Evolutionary conservation across 257 asterid genomes (phyloP).

Genomic region (Haberlea rhodopensis): DNA sequence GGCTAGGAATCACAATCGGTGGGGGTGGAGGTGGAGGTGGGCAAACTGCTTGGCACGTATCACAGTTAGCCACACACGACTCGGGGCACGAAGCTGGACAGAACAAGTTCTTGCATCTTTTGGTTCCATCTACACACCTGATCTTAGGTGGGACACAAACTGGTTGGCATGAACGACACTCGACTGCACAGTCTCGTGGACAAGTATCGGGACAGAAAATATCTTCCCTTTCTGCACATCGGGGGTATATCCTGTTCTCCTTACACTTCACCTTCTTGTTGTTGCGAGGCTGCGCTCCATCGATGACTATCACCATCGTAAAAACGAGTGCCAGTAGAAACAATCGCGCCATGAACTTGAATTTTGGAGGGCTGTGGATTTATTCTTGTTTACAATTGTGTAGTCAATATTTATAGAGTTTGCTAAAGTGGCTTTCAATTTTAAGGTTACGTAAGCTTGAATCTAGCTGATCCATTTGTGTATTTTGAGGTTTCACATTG

Average conservation of each 20-base stretch:
- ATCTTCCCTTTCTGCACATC: constrained; percentile 32
- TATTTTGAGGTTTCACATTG: constrained; percentile 6
- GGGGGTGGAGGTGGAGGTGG: constrained; percentile 29
- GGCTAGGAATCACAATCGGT: constrained; percentile 10
- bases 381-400: not conserved
- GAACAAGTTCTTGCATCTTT: constrained; percentile 15
- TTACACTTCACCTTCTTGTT: constrained; percentile 50
- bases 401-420: constrained; percentile 28
- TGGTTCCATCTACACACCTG: constrained; percentile 28
- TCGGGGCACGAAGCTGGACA: constrained; percentile 39
- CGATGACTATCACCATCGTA: constrained; percentile 27
- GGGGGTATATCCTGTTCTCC: constrained; percentile 37
- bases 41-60: constrained; percentile 29
- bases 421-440: not conserved
- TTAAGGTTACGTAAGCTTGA: constrained; percentile 26
- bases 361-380: not conserved
- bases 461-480: constrained; percentile 26
- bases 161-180: constrained; percentile 48
- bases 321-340: constrained; percentile 33
- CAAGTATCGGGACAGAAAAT: constrained; percentile 51
- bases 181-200: constrained; percentile 40
- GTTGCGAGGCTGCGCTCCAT: constrained; percentile 36
- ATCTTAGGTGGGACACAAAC: constrained; percentile 37
- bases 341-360: constrained; percentile 31
- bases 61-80: constrained; percentile 35